Base-by-base conservation (phyloP, 2,329 filamentous ascomycete genomes). In the Paraconiothyrium sp. region DNA sequence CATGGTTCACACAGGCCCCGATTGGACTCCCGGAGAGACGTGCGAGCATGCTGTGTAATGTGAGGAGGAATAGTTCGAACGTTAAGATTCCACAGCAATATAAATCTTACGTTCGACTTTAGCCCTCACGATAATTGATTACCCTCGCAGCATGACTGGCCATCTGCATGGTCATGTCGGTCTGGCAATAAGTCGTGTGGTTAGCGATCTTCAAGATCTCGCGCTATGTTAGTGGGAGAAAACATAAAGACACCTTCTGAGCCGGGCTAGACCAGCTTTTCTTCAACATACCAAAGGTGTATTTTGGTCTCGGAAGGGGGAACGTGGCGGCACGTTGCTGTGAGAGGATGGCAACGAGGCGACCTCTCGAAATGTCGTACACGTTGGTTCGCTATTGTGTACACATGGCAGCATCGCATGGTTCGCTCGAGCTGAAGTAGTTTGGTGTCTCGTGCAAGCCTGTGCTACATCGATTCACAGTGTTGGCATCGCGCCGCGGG, bases 301-400 rank as follows among this genome's bases (percentile, higher is more conserved):
- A 43, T 35, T 35, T 30, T 54, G 14, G 34, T 41, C 34, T 11
- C 32, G 50, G 52, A 27, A 44, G 7, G 16, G 24, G n/a, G 24
- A 55, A 34, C 52, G 52, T 55, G 52, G 52, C 24, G 6, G n/a
- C 39, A 55, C 52, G 52, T 55, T 55, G 24, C 52, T 55, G 39
- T 55, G 52, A 35, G 2, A 55, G 52, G 39, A 39, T 35, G n/a
- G 37, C 39, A 34, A 44, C 27, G 37, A 55, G 24, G 52, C 27
- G 52, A 14, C 22, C 46, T 46, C 52, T 55, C 35, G 39, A 55
- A 55, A 39, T 7, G 37, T 43, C 27, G 24, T 14, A 11, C 37
- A 35, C 14, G 7, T 20, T 43, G n/a, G 13, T 24, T 46, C 39
- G 52, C 24, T 39, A n/a, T 46, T 16, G 4, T 46, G 52, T 44